Evolutionary conservation across 139 green algal species (phyloP).

Genomic region (Chlamydomonas incerta): DNA sequence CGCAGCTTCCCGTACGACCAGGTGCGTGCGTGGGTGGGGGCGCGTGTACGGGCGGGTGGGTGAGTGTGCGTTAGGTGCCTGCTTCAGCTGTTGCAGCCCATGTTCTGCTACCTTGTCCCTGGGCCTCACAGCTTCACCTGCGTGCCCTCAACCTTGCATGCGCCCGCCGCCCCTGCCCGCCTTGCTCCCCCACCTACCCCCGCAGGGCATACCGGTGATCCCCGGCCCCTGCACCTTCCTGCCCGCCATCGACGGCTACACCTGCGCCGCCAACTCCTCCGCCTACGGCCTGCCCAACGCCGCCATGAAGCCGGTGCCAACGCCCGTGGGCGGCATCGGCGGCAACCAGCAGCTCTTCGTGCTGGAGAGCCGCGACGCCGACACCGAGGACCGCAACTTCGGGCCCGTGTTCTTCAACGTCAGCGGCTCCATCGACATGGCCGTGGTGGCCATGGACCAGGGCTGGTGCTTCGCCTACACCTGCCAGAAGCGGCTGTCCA

Average conservation of each 20-base stretch:
- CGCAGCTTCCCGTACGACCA: conserved; percentile 38
- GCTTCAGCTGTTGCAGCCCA: too few species aligned
- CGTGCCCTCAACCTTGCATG: too few species aligned
- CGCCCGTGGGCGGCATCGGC: conserved; percentile 43
- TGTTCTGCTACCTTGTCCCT: too few species aligned
- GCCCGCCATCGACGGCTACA: conserved; percentile 30
- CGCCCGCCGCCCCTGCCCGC: too few species aligned
- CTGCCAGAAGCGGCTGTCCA: conserved; percentile 53
- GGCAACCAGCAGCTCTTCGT: conserved; percentile 57
- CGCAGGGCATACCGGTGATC: conserved; percentile 38
- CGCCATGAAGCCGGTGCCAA: conserved; percentile 32
- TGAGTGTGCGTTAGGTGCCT: not conserved
- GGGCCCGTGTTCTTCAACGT: conserved; percentile 55
- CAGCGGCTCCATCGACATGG: conserved; percentile 34
- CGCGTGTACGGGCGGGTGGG: not conserved
- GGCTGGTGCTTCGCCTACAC: conserved; percentile 73
- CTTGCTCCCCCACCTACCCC: not conserved
- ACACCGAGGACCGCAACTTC: conserved; percentile 71
- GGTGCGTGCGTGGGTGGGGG: not conserved
- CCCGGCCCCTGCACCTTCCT: conserved; percentile 51
- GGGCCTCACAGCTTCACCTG: too few species aligned
- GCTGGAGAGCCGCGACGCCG: conserved; percentile 61
- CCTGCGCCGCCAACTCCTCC: conserved; percentile 37
- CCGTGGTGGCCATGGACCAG: conserved; percentile 40
- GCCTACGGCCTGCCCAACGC: conserved; percentile 28